phyloP scores from a whole-genome alignment of 805 yeast species.

The Jamesozyma spencerorum region DNA sequence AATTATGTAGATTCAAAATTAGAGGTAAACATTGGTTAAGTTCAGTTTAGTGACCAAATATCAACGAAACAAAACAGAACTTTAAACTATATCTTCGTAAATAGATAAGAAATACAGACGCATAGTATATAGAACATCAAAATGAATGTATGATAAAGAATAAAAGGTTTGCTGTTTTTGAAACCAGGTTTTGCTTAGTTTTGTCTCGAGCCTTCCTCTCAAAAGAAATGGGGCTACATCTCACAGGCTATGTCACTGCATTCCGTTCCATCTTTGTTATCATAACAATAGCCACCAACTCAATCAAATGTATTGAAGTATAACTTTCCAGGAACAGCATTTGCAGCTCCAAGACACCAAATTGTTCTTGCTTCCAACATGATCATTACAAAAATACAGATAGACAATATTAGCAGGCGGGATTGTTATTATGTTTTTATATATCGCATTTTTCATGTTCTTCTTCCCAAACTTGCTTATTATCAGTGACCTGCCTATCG shows the following conservation, averaged over 20 bases:
- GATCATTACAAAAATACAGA: neutral
- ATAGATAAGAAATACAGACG: too few species aligned
- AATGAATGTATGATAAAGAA: neutral
- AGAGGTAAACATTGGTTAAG: too few species aligned
- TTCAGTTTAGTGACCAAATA: too few species aligned
- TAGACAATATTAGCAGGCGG: neutral
- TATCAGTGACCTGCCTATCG: neutral
- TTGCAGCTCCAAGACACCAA: slow-evolving; percentile 5
- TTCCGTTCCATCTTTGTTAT: slow-evolving; percentile 3
- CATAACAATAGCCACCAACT: slow-evolving; percentile 8
- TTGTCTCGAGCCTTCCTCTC: too few species aligned
- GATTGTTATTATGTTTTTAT: neutral
- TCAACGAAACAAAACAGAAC: too few species aligned
- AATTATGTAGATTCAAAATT: too few species aligned
- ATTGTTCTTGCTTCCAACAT: too few species aligned
- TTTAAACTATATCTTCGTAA: too few species aligned
- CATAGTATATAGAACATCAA: too few species aligned
- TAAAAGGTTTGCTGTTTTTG: neutral
- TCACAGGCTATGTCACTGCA: too few species aligned
- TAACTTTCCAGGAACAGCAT: slow-evolving; percentile 7
- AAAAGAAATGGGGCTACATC: too few species aligned
- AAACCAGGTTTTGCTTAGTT: neutral
- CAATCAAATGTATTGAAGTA: slow-evolving; percentile 12
- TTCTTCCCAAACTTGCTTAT: slow-evolving; percentile 1
- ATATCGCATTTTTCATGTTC: neutral